Conservation (phyloP, 495 filamentous ascomycete species). For the Aspergillus sparsus region DNA sequence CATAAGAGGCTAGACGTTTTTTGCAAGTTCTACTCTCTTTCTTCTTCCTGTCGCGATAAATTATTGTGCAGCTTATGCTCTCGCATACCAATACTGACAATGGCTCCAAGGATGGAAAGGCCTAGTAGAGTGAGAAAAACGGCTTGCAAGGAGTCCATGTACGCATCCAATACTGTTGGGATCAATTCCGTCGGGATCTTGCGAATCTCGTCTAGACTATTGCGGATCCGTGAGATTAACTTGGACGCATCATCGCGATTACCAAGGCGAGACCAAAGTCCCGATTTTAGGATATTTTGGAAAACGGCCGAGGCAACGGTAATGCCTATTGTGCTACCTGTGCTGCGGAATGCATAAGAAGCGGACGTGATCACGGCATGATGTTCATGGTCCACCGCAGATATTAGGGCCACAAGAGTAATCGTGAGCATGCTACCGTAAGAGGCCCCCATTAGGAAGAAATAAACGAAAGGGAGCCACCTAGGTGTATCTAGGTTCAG, state of each 20-base stretch:
- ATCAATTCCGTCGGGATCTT: slow-evolving; percentile 70
- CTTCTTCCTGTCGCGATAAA: slow-evolving; percentile 51
- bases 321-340: slow-evolving; percentile 81
- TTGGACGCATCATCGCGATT: slow-evolving; percentile 62
- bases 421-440: slow-evolving; percentile 81
- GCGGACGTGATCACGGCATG: slow-evolving; percentile 87
- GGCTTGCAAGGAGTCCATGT: slow-evolving; percentile 72
- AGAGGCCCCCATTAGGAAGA: slow-evolving; percentile 66
- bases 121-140: slow-evolving; percentile 73
- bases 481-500: slow-evolving; percentile 58
- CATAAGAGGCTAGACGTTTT: too few species aligned
- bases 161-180: slow-evolving; percentile 67
- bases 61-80: slow-evolving; percentile 78
- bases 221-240: slow-evolving; percentile 67
- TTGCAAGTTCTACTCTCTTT: not conserved
- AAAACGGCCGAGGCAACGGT: slow-evolving; percentile 77
- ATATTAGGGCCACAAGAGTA: slow-evolving; percentile 76
- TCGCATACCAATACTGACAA: slow-evolving; percentile 68
- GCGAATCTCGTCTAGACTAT: slow-evolving; percentile 72
- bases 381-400: slow-evolving; percentile 75
- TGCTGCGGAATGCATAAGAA: slow-evolving; percentile 78
- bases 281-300: slow-evolving; percentile 62
- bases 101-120: slow-evolving; percentile 57
- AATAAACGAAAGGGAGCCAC: slow-evolving; percentile 66
- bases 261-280: slow-evolving; percentile 70